These are phyloP conservation scores for Petrea volubilis DNA, from an alignment of 257 asterid species.

Conservation along the genomic window DNA sequence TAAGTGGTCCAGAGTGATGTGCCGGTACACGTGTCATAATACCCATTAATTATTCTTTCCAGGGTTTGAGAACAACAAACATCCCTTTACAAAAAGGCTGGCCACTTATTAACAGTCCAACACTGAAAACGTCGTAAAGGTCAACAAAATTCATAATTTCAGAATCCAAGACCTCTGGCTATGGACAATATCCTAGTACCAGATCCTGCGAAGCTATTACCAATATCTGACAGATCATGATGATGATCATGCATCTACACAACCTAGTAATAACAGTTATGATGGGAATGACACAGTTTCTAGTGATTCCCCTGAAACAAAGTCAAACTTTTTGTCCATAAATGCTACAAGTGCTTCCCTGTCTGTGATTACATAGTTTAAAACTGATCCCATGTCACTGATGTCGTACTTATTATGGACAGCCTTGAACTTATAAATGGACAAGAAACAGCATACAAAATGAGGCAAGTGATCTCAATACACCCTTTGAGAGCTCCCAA, in stretches of 20 bases:
- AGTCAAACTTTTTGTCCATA: not conserved
- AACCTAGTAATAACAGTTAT: not conserved
- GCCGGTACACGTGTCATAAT: not conserved
- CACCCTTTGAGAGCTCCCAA: not conserved
- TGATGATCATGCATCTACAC: slow-evolving; percentile 1
- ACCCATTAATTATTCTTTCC: not conserved
- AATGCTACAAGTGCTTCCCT: not conserved
- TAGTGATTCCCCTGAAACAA: slow-evolving; percentile 2
- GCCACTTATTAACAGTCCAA: not conserved
- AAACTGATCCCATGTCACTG: not conserved
- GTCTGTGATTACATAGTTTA: not conserved
- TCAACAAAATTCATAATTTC: not conserved
- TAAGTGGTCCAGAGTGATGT: slow-evolving; percentile 1
- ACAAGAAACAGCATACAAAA: not conserved
- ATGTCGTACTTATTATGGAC: not conserved
- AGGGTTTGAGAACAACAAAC: not conserved
- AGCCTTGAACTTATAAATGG: not conserved
- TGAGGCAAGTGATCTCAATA: not conserved
- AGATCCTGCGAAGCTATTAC: not conserved
- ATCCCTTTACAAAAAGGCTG: not conserved
- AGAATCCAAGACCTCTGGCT: slow-evolving; percentile 8
- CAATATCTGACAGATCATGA: not conserved
- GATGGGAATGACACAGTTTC: not conserved
- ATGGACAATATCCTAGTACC: not conserved
- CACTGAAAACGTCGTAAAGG: not conserved